phyloP scores from a whole-genome alignment of 1,284 basidiomycete genomes.

The Irpex rosettiformis region DNA sequence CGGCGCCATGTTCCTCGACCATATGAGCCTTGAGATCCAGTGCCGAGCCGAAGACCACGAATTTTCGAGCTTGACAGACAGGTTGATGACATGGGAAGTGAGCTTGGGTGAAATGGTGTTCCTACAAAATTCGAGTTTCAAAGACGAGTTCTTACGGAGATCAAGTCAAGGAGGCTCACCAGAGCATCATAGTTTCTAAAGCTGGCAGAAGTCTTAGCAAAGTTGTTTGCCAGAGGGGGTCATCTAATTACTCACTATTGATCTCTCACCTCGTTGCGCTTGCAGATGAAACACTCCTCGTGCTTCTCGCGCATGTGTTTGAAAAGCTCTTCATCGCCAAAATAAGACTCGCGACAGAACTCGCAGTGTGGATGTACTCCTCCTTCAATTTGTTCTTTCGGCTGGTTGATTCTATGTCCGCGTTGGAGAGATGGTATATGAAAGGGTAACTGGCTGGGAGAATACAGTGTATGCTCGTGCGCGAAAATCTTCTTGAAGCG shows the following conservation, averaged over 20 bases:
- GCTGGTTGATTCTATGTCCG: slow-evolving; percentile 35
- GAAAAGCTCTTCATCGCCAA: slow-evolving; percentile 90
- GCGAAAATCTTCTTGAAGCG: slow-evolving; percentile 92
- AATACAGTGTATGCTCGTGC: slow-evolving; percentile 91
- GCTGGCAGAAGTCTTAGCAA: slow-evolving; percentile 35
- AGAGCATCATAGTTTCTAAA: slow-evolving; percentile 77
- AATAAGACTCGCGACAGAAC: slow-evolving; percentile 91
- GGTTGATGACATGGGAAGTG: slow-evolving; percentile 81
- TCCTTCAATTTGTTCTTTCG: slow-evolving; percentile 59
- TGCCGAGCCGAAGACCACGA: slow-evolving; percentile 88
- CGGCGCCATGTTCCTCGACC: slow-evolving; percentile 81
- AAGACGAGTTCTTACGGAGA: neutral
- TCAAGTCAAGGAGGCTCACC: slow-evolving; percentile 38
- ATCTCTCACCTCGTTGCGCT: slow-evolving; percentile 72
- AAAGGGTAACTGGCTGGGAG: slow-evolving; percentile 60
- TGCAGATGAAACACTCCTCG: slow-evolving; percentile 97
- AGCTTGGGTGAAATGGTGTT: slow-evolving; percentile 62
- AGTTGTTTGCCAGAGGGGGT: slow-evolving; percentile 2
- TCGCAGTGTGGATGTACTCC: slow-evolving; percentile 83
- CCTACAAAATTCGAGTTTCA: slow-evolving; percentile 34
- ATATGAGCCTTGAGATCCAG: slow-evolving; percentile 93
- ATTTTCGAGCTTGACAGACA: slow-evolving; percentile 83
- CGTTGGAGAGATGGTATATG: slow-evolving; percentile 80
- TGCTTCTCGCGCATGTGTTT: slow-evolving; percentile 91
- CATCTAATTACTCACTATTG: slow-evolving; percentile 89